phyloP scores from a whole-genome alignment of 768 basidiomycete genomes.

The button mushroom (Agaricus bisporus) region DNA sequence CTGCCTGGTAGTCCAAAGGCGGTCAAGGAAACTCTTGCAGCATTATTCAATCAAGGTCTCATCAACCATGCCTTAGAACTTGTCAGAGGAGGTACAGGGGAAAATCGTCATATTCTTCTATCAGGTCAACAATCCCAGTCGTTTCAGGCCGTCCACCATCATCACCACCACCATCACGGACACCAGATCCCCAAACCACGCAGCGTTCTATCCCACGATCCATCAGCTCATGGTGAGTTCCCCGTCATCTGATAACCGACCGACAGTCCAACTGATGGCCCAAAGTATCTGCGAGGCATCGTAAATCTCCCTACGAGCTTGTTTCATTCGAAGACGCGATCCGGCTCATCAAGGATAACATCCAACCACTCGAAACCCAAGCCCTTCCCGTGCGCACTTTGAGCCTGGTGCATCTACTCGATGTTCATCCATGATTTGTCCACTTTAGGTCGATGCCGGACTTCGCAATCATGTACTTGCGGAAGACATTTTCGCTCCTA shows the following conservation, averaged over 20 bases:
- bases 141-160: conserved; percentile 15
- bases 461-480: conserved; percentile 72
- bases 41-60: conserved; percentile 51
- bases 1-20: conserved; percentile 86
- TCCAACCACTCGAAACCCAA: conserved; percentile 33
- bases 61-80: conserved; percentile 70
- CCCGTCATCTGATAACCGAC: not conserved
- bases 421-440: no score
- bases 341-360: conserved; percentile 43
- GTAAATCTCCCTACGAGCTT: conserved; percentile 72
- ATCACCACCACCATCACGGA: conserved; percentile 25
- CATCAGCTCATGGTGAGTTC: conserved; percentile 36
- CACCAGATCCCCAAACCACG: conserved; percentile 45
- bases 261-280: conserved; percentile 1
- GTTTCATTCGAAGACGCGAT: conserved; percentile 64
- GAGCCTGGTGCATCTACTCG: not conserved
- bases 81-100: conserved; percentile 61
- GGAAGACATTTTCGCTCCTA: conserved; percentile 62
- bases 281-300: conserved; percentile 65
- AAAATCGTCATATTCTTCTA: conserved; percentile 48
- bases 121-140: conserved; percentile 11
- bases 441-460: conserved; percentile 44
- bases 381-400: conserved; percentile 35
- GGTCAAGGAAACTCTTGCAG: conserved; percentile 70
- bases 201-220: conserved; percentile 60